Conservation (phyloP, 2,329 filamentous ascomycete genomes). For the Zymoseptoria ardabiliae region DNA sequence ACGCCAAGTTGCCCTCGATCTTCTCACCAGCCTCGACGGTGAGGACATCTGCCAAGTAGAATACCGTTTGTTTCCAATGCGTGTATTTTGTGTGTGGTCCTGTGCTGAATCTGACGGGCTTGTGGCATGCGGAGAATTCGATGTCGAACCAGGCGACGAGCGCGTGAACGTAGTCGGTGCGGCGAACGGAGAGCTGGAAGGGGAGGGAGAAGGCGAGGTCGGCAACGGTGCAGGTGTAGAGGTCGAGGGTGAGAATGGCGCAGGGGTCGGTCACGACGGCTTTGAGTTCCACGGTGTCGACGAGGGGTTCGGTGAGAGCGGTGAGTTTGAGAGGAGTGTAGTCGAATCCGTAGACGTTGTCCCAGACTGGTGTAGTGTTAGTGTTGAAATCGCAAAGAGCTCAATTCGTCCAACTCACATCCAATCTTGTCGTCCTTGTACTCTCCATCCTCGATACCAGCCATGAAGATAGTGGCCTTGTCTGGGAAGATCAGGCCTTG, state of each 20-base stretch:
- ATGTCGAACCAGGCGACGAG: conserved; percentile 99
- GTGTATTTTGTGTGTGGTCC: conserved; percentile 98
- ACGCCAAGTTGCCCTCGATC: conserved; percentile 65
- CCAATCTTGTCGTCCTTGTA: conserved; percentile 99
- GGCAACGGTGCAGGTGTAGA: conserved; percentile 81
- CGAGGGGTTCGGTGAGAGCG: conserved; percentile 88
- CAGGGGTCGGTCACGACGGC: conserved; percentile 90
- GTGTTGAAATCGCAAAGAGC: conserved; percentile 13
- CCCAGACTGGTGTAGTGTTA: conserved; percentile 66
- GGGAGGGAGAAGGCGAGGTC: conserved; percentile 79
- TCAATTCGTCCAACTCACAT: conserved; percentile 55
- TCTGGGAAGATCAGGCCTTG: conserved; percentile 82
- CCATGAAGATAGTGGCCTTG: conserved; percentile 95
- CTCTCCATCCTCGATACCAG: conserved; percentile 95
- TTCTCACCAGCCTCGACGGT: conserved; percentile 84
- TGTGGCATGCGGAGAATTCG: conserved; percentile 96
- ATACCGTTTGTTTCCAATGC: conserved; percentile 99
- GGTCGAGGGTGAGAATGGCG: conserved; percentile 77
- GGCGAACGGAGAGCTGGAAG: conserved; percentile 68
- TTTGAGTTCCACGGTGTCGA: conserved; percentile 96
- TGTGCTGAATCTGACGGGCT: conserved; percentile 92
- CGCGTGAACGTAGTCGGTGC: conserved; percentile 92
- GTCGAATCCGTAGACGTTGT: conserved; percentile 97
- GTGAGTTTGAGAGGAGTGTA: conserved; percentile 90
- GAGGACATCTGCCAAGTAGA: conserved; percentile 89